A percentile compares a stretch with the other conserved stretches of the same genome.
phyloP scores from a whole-genome alignment of 768 basidiomycete species.

The Podaxis sp. region DNA sequence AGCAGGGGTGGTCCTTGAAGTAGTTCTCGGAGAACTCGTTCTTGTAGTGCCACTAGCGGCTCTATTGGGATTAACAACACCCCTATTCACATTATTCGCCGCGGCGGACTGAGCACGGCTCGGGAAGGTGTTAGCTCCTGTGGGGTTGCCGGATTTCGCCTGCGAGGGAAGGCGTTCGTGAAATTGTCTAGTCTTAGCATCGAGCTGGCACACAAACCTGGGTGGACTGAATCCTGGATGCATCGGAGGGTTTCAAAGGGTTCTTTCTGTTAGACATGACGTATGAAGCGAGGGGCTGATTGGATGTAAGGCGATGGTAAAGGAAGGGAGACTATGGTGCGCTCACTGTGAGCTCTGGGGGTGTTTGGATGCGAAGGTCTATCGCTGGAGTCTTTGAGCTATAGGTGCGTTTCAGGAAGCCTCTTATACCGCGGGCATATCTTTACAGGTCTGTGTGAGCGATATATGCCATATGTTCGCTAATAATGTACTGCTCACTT shows the following conservation, averaged over 20 bases:
- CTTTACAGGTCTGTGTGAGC: neutral
- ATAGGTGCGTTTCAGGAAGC: neutral
- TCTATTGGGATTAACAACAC: neutral
- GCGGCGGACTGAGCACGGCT: neutral
- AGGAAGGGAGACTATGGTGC: too few relatives aligned
- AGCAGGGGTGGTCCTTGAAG: neutral
- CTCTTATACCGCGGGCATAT: neutral
- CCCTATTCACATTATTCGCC: neutral
- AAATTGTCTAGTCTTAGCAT: neutral
- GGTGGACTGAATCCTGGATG: conserved; percentile 6
- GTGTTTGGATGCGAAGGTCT: neutral
- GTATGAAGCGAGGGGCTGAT: too few relatives aligned
- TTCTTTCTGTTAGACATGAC: conserved; percentile 2
- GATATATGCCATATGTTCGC: neutral
- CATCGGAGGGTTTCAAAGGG: conserved; percentile 1
- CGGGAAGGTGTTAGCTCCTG: neutral
- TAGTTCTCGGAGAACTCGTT: neutral
- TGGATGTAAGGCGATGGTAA: too few relatives aligned
- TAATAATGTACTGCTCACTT: neutral
- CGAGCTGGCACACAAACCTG: neutral
- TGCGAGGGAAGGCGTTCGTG: neutral
- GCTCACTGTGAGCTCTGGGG: neutral
- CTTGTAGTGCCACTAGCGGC: neutral
- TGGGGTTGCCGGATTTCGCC: conserved; percentile 3
- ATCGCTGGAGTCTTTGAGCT: neutral